Base-by-base conservation (phyloP, 345 rosid species). In the Heritiera littoralis region DNA sequence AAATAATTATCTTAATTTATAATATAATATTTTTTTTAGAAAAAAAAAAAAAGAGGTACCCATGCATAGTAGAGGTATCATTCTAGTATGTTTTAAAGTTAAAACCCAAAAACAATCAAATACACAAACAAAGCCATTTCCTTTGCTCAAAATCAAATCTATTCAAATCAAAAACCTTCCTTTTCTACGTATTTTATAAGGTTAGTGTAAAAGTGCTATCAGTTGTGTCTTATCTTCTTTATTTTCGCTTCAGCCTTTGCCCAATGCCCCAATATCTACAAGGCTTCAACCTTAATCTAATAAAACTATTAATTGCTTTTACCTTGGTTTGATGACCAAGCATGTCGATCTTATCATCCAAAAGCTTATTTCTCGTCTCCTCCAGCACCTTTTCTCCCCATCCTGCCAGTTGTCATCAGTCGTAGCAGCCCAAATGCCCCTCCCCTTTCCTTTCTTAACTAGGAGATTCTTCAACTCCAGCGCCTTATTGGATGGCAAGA, bases 321-420 rank as follows among this genome's bases (percentile, higher is more conserved):
- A 9, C n/a, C 63, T 23, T 38, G 20, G 63, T 4, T 41, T 54
- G 30, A 38, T 78, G 49, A 35, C 38, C n/a, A 51, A 4, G 17
- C 82, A 92, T 91, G 93, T 82, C 91, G 81, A 87, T 89, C 86
- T 66, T 89, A 80, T 83, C 91, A 79, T 83, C 91, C 79, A 88
- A 94, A 89, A 94, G 93, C 86, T 81, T 94, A 45, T 90, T 85
- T 87, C 88, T 81, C 90, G 90, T 56, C 79, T 94, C 87, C 87
- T 78, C 67, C 75, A 15, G 41, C 85, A 82, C 20, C 81, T 85
- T 43, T 77, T 89, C 48, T 55, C 85, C 2, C 40, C 55, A 76
- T 49, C 43, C 54, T 69, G 6, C 55, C 86, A n/a, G 58, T 77
- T 18, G 12, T 82, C 20, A 15, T 9, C 83, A 1, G 35, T 84